Percentiles rank a stretch among this genome's conserved stretches.
Evolutionary conservation across 179 eudicot genomes (phyloP).

Genomic region (Dionaea muscipula): DNA sequence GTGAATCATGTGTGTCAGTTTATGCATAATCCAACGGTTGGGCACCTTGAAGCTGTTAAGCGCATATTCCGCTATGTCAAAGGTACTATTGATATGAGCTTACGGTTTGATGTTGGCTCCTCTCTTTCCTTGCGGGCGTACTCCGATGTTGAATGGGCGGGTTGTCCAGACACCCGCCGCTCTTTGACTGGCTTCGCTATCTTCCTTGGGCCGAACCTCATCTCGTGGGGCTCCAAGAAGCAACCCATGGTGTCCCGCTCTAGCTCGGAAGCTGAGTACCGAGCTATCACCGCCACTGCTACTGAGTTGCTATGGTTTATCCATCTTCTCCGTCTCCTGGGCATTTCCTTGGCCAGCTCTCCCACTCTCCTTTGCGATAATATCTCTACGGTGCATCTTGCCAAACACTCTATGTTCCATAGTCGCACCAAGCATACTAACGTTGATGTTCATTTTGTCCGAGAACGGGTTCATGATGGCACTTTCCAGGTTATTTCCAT

Average conservation of each 20-base stretch:
- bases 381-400: background rate
- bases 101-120: background rate
- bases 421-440: background rate
- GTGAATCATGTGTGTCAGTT: no score
- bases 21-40: no score
- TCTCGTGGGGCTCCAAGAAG: background rate
- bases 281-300: background rate
- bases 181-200: background rate
- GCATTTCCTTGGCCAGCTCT: background rate
- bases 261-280: background rate
- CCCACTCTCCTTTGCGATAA: background rate
- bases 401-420: background rate
- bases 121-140: background rate
- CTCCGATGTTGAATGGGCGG: background rate
- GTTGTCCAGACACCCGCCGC: background rate
- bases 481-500: background rate
- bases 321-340: background rate
- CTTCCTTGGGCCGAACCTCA: background rate
- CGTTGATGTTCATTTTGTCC: background rate
- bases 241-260: background rate
- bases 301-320: background rate
- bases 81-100: background rate
- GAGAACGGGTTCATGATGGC: background rate
- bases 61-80: conserved; percentile 1
- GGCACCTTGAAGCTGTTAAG: background rate